Conservation (phyloP, 176 grass and related monocot genomes). For the Pontederia crassipes region DNA sequence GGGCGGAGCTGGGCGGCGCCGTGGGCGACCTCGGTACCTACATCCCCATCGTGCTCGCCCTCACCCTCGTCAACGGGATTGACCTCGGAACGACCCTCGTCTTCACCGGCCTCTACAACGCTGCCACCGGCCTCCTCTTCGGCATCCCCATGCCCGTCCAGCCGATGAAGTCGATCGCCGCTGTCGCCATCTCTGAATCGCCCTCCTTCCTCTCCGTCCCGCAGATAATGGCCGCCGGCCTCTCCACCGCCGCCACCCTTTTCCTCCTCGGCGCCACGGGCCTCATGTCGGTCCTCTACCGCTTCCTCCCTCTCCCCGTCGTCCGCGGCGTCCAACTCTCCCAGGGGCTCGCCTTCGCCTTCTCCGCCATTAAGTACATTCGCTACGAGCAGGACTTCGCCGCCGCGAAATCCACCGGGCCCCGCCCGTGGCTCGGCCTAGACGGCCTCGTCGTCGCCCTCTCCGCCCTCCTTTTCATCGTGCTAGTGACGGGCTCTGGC, state of each 20-base stretch:
- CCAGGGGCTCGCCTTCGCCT: slow-evolving; percentile 67
- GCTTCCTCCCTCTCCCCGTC: slow-evolving; percentile 64
- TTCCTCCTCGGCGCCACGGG: slow-evolving; percentile 63
- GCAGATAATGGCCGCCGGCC: slow-evolving; percentile 65
- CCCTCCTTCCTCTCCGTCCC: slow-evolving; percentile 57
- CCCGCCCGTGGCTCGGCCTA: slow-evolving; percentile 53
- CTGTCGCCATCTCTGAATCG: slow-evolving; percentile 51
- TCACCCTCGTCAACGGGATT: slow-evolving; percentile 20
- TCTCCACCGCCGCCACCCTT: slow-evolving; percentile 47
- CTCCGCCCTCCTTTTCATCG: slow-evolving; percentile 59
- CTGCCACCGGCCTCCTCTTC: slow-evolving; percentile 61
- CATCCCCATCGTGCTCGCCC: slow-evolving; percentile 43
- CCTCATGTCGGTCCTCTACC: slow-evolving; percentile 66
- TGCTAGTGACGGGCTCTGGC: slow-evolving; percentile 57
- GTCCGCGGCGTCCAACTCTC: slow-evolving; percentile 83
- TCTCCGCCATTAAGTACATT: slow-evolving; percentile 82
- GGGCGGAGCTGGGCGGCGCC: slow-evolving; percentile 31
- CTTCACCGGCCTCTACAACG: slow-evolving; percentile 89
- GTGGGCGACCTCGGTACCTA: slow-evolving; percentile 46
- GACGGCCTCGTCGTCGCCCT: slow-evolving; percentile 65
- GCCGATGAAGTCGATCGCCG: slow-evolving; percentile 94
- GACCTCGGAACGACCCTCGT: slow-evolving; percentile 53
- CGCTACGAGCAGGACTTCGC: slow-evolving; percentile 75
- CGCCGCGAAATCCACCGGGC: slow-evolving; percentile 29
- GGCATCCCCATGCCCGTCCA: slow-evolving; percentile 95